phyloP scores from a whole-genome alignment of 208 protist genomes.

The Crithidia sp. region DNA sequence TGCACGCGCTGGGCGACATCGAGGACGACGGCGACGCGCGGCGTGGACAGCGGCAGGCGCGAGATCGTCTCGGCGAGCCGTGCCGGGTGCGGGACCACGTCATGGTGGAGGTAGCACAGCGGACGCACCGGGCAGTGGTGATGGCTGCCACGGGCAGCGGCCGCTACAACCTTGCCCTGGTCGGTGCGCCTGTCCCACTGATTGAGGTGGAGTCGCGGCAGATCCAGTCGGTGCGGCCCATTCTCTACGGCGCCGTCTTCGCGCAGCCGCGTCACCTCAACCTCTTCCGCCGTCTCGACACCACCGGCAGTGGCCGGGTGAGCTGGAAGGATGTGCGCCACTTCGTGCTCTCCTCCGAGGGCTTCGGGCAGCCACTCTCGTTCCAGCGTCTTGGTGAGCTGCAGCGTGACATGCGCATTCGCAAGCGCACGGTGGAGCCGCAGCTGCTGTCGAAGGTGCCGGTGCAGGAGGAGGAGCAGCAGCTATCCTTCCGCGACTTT shows the following conservation, averaged over 20 bases:
- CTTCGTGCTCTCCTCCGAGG: slow-evolving; percentile 56
- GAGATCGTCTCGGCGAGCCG: slow-evolving; percentile 22
- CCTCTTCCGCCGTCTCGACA: slow-evolving; percentile 97
- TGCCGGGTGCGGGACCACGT: slow-evolving; percentile 74
- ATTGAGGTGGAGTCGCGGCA: slow-evolving; percentile 82
- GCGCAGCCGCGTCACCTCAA: slow-evolving; percentile 93
- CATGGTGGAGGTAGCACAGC: slow-evolving; percentile 52
- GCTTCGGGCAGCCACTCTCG: slow-evolving; percentile 48
- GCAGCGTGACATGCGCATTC: slow-evolving; percentile 66
- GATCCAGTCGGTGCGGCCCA: slow-evolving; percentile 64
- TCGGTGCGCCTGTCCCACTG: slow-evolving; percentile 96
- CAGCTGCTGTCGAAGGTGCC: slow-evolving; percentile 62
- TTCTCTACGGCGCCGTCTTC: slow-evolving; percentile 85
- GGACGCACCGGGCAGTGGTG: slow-evolving; percentile 40
- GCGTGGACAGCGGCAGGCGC: background rate
- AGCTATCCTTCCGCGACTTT: slow-evolving; percentile 64
- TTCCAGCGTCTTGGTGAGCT: slow-evolving; percentile 64
- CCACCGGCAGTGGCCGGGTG: slow-evolving; percentile 75
- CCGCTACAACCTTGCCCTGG: slow-evolving; percentile 83
- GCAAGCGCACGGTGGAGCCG: slow-evolving; percentile 48
- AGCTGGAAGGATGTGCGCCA: slow-evolving; percentile 76
- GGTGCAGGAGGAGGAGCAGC: slow-evolving; percentile 74
- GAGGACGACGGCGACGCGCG: slow-evolving; percentile 24
- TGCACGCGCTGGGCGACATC: slow-evolving; percentile 49
- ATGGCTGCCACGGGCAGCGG: slow-evolving; percentile 57